Evolutionary conservation across 2,329 filamentous ascomycete species (phyloP).

Genomic region (Phaeosphaeriaceae sp.): DNA sequence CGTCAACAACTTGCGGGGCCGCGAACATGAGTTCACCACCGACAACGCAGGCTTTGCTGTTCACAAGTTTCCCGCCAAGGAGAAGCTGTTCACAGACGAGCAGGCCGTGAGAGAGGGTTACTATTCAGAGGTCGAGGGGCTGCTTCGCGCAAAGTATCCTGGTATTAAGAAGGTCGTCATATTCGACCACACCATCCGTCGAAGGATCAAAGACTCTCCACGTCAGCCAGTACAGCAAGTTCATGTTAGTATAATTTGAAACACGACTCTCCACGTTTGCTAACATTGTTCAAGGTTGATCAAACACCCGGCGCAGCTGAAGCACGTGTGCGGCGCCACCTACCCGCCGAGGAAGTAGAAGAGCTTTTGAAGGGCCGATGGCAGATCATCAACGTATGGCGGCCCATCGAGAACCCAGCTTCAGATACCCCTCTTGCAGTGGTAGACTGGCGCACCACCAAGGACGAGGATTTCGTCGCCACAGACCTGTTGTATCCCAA

Average conservation of each 20-base stretch:
- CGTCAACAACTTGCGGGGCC: slow-evolving; percentile 64
- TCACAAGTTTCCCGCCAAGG: slow-evolving; percentile 59
- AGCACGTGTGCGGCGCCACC: slow-evolving; percentile 67
- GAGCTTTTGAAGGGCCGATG: slow-evolving; percentile 64
- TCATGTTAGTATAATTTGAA: slow-evolving; percentile 53
- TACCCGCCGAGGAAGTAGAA: slow-evolving; percentile 63
- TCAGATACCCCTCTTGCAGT: slow-evolving; percentile 73
- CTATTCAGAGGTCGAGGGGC: slow-evolving; percentile 66
- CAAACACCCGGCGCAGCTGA: slow-evolving; percentile 71
- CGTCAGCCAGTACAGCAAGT: slow-evolving; percentile 73
- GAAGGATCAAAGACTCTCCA: slow-evolving; percentile 60
- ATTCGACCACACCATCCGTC: slow-evolving; percentile 75
- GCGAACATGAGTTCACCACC: slow-evolving; percentile 59
- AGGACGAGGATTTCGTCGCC: slow-evolving; percentile 64
- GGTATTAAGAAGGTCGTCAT: slow-evolving; percentile 69
- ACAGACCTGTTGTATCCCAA: slow-evolving; percentile 69
- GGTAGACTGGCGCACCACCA: slow-evolving; percentile 68
- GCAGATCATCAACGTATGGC: slow-evolving; percentile 76
- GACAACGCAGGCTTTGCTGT: slow-evolving; percentile 67
- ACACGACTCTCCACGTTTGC: background rate
- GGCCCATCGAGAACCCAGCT: slow-evolving; percentile 69
- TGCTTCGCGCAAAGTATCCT: slow-evolving; percentile 63
- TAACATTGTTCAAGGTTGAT: slow-evolving; percentile 54
- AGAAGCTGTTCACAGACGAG: slow-evolving; percentile 65
- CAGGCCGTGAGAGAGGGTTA: slow-evolving; percentile 62